Percentiles rank a stretch among this genome's conserved stretches.
Evolutionary conservation across 352 stramenopile genomes (phyloP).

Genomic region (Pseudoperonospora humuli): DNA sequence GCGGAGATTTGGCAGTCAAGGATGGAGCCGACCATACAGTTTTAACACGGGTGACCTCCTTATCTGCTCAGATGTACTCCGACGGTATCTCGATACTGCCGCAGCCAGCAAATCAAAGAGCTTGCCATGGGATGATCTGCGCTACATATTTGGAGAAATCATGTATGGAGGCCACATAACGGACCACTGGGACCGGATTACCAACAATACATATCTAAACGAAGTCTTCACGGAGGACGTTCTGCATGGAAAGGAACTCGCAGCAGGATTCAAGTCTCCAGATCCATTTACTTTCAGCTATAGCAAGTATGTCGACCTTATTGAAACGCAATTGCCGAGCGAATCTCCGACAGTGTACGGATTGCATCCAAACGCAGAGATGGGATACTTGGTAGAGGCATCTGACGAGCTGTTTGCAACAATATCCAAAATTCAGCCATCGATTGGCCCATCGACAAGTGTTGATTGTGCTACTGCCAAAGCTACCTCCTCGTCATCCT

Average conservation of each 20-base stretch:
- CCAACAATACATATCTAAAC: constrained; percentile 67
- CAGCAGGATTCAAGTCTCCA: constrained; percentile 70
- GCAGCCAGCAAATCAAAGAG: constrained; percentile 18
- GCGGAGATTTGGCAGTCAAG: constrained; percentile 86
- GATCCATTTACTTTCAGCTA: constrained; percentile 74
- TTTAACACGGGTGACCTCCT: constrained; percentile 94
- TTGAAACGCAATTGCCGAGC: constrained; percentile 52
- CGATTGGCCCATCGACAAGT: constrained; percentile 44
- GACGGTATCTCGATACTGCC: constrained; percentile 52
- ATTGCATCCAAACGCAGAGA: constrained; percentile 73
- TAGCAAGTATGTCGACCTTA: constrained; percentile 90
- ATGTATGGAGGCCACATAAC: constrained; percentile 87
- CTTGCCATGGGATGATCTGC: constrained; percentile 75
- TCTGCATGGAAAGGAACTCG: constrained; percentile 44
- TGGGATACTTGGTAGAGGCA: constrained; percentile 66
- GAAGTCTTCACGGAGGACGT: constrained; percentile 59
- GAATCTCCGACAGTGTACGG: constrained; percentile 68
- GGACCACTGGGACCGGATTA: constrained; percentile 79
- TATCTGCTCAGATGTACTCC: constrained; percentile 84
- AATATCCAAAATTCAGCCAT: constrained; percentile 82
- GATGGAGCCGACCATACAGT: constrained; percentile 89
- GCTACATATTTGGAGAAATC: constrained; percentile 91
- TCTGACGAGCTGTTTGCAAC: constrained; percentile 81
- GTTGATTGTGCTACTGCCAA: constrained; percentile 22
- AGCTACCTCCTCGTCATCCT: neutral